phyloP scores from a whole-genome alignment of 768 basidiomycete genomes.

The Tylopilus plumbeoviolaceoides region DNA sequence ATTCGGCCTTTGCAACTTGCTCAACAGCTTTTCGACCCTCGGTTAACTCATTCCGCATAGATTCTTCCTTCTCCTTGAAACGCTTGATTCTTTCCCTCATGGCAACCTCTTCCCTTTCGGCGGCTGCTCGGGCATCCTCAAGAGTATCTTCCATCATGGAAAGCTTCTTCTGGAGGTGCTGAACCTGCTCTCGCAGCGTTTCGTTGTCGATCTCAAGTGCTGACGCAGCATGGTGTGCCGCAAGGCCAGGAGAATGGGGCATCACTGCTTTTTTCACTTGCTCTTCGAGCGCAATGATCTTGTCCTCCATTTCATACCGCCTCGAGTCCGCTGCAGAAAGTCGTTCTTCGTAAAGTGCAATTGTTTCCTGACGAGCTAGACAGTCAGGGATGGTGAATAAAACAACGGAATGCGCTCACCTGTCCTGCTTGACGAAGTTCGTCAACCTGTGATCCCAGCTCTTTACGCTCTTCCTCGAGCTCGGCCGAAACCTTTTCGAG shows the following conservation, averaged over 20 bases:
- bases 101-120: conserved; percentile 70
- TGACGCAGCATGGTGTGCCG: conserved; percentile 46
- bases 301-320: conserved; percentile 76
- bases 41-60: conserved; percentile 64
- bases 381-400: neutral
- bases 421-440: conserved; percentile 87
- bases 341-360: conserved; percentile 90
- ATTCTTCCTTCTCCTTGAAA: conserved; percentile 70
- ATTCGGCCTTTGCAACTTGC: conserved; percentile 57
- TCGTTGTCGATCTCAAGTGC: conserved; percentile 96
- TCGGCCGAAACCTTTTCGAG: conserved; percentile 44
- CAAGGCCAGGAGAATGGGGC: conserved; percentile 33
- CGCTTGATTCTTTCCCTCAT: conserved; percentile 61
- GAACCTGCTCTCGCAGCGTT: conserved; percentile 83
- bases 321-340: conserved; percentile 65
- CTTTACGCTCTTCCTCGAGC: conserved; percentile 55
- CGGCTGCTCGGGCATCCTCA: conserved; percentile 65
- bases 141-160: conserved; percentile 76
- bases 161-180: conserved; percentile 79
- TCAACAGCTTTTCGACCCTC: conserved; percentile 66
- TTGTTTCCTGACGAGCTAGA: conserved; percentile 65
- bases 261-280: conserved; percentile 33
- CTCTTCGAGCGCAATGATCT: conserved; percentile 55
- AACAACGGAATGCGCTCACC: conserved; percentile 38
- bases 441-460: conserved; percentile 71